Evolutionary conservation across 495 filamentous ascomycete species (phyloP), one percentile per base, ranked within the genome.

Genomic region (Aspergillus panamensis): DNA sequence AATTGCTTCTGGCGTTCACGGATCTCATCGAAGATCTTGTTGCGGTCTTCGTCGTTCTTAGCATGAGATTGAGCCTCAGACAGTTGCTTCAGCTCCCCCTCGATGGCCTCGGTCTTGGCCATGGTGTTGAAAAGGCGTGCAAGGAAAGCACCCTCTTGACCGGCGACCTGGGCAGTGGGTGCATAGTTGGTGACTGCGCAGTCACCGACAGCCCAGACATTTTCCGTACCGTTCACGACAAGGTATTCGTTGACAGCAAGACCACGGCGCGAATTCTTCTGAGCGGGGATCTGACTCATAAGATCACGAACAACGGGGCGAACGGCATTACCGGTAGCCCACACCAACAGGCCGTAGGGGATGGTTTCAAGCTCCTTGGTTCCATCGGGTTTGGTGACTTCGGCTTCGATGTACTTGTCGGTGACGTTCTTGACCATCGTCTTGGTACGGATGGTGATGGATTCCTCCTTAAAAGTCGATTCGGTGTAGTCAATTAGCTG

Each of bases 401-500:
- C 90, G 62, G 92, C 94, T 76, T 96, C 89, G 67, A 99, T 95
- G 70, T 85, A 86, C 78, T 90, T 96, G 67, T 96, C 90, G 21
- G 90, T 96, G 53, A 99, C 94, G 58, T 88, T 90, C 80, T 97
- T 97, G 69, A 99, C 94, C 87, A 96, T 92, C 48, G 94, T 99
- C 84, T 99, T 99, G 58, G 94, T 95, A 71, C 86, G 87, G 77
- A 99, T 93, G 56, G 87, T 84, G 69, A 99, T 99, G 64, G 89
- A 90, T 77, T 97, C 93, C 80, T 97, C 95, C 76, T 95, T 94
- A 82, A 99, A 96, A 54, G 92, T 96, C 71, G 90, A 91, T 77
- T 97, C 95, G 62, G 95, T 97, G 80, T 97, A 99, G 69, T 99
- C 93, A 73, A 97, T 97, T 62, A 99, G 80, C 71, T 96, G 90